Evolutionary conservation across 176 grass and related monocot genomes (phyloP).

Genomic region (Triticum dicoccoides): DNA sequence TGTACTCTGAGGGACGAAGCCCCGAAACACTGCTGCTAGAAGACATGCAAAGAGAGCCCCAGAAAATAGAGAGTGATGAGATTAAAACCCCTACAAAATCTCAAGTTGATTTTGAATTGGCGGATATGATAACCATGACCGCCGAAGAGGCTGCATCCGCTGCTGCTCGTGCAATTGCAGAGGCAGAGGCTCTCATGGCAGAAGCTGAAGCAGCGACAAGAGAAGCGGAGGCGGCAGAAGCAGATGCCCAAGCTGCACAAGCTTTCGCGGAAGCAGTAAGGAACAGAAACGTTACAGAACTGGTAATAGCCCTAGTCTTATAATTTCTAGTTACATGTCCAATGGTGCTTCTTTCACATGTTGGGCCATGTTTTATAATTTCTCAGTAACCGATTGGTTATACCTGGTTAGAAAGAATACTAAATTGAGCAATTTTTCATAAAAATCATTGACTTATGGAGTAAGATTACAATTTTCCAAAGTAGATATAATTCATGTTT

Average conservation of each 20-base stretch:
- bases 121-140: conserved; percentile 45
- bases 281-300: conserved; percentile 51
- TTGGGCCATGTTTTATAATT: neutral
- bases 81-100: conserved; percentile 38
- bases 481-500: neutral
- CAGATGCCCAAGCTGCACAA: conserved; percentile 72
- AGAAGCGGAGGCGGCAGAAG: conserved; percentile 68
- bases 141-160: conserved; percentile 55
- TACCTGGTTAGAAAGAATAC: neutral
- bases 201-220: conserved; percentile 68
- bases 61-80: conserved; percentile 25
- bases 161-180: conserved; percentile 68
- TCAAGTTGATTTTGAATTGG: conserved; percentile 52
- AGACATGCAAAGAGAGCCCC: conserved; percentile 40
- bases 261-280: conserved; percentile 57
- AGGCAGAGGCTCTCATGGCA: conserved; percentile 61
- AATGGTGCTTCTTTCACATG: neutral
- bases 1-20: conserved; percentile 41
- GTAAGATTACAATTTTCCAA: neutral
- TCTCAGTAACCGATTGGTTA: neutral
- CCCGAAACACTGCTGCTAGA: conserved; percentile 34
- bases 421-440: neutral
- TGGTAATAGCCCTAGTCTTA: conserved; percentile 39
- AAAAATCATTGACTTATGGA: neutral
- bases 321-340: neutral